A percentile compares a stretch with the other conserved stretches of the same genome.
These are phyloP conservation scores for Suillus plorans DNA, from an alignment of 768 basidiomycete species.

Conservation along the genomic window DNA sequence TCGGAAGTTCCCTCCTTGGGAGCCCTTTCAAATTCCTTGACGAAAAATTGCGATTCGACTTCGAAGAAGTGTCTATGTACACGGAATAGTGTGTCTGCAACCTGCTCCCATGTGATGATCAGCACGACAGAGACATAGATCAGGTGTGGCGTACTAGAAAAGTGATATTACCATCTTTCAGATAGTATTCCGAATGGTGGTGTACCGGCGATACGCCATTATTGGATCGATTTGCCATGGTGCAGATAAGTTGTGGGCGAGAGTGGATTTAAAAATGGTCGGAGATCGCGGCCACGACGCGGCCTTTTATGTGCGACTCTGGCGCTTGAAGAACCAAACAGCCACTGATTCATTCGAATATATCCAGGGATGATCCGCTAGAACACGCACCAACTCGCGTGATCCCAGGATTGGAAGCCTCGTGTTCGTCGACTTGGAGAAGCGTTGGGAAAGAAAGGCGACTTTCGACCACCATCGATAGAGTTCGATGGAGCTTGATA, in stretches of 20 bases:
- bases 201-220: neutral
- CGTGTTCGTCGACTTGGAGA: neutral
- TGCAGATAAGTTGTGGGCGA: neutral
- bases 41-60: slow-evolving; percentile 33
- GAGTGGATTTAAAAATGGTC: neutral
- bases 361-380: neutral
- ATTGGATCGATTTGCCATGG: neutral
- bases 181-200: neutral
- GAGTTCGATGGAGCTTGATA: neutral
- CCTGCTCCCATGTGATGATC: neutral
- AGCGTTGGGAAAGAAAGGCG: neutral
- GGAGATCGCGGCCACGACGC: neutral
- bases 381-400: no score
- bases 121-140: neutral
- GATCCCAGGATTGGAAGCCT: neutral
- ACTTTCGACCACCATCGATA: neutral
- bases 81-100: neutral
- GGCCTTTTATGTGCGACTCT: neutral
- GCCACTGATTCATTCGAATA: neutral
- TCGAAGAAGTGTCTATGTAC: slow-evolving; percentile 22
- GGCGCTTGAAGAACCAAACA: neutral
- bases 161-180: neutral
- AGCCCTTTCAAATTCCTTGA: slow-evolving; percentile 18
- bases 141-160: neutral
- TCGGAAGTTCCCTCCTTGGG: neutral